These are phyloP conservation scores for Boletus fagicola DNA, from an alignment of 768 basidiomycete species.

Conservation along the genomic window DNA sequence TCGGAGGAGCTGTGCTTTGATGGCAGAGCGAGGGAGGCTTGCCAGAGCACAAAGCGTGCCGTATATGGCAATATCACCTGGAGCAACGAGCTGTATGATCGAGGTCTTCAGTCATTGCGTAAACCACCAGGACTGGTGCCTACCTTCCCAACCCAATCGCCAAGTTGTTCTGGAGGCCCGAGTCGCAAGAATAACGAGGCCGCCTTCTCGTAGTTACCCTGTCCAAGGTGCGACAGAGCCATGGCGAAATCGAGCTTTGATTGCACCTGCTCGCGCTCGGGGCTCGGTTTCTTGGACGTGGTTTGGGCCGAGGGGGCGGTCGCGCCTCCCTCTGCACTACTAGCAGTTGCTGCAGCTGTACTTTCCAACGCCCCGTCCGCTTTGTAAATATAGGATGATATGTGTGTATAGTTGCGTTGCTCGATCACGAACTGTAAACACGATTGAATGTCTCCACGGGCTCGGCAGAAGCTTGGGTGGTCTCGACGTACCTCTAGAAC, in stretches of 20 bases:
- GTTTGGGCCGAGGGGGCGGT: constrained; percentile 11
- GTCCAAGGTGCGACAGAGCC: constrained; percentile 72
- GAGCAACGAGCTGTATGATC: constrained; percentile 55
- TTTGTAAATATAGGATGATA: constrained; percentile 92
- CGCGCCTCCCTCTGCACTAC: constrained; percentile 24
- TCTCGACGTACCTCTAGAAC: constrained; percentile 63
- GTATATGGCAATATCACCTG: constrained; percentile 85
- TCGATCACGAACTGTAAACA: constrained; percentile 70
- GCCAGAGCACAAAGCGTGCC: constrained; percentile 83
- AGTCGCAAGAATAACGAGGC: constrained; percentile 70
- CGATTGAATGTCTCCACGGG: neutral
- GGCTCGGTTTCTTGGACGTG: constrained; percentile 45
- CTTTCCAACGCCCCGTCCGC: constrained; percentile 90
- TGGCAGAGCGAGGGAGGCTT: constrained; percentile 62
- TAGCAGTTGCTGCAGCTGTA: constrained; percentile 36
- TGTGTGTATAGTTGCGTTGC: constrained; percentile 80
- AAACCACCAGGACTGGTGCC: neutral
- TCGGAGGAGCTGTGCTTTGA: constrained; percentile 66
- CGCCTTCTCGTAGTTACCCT: constrained; percentile 76
- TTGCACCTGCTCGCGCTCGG: constrained; percentile 62
- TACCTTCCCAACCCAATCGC: constrained; percentile 77
- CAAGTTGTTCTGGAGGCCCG: constrained; percentile 62
- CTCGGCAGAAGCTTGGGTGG: neutral
- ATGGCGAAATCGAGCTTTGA: constrained; percentile 80
- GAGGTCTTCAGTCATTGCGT: neutral